phyloP scores from a whole-genome alignment of 202 grass and related monocot species.

The Zoysia matrella region DNA sequence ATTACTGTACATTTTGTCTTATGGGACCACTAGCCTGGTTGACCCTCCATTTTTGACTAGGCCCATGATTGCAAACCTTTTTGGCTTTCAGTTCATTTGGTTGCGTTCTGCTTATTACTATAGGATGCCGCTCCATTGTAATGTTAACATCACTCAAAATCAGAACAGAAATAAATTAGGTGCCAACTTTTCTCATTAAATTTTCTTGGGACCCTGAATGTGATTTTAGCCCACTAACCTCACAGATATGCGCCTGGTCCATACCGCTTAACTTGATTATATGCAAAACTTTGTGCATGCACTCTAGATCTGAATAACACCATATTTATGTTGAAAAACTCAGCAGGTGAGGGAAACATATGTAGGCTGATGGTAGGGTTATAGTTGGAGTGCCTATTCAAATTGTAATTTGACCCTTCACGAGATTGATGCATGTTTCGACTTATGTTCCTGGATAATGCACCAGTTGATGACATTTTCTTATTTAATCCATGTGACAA shows the following conservation, averaged over 20 bases:
- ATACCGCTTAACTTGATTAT: not conserved
- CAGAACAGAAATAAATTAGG: not conserved
- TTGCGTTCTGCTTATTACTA: not conserved
- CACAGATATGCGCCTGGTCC: not conserved
- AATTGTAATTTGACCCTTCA: not conserved
- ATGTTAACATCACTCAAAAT: not conserved
- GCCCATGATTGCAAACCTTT: not conserved
- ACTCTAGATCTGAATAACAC: constrained; percentile 2
- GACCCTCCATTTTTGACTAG: not conserved
- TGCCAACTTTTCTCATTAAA: not conserved
- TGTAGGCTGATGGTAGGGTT: not conserved
- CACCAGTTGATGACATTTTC: not conserved
- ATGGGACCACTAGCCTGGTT: constrained; percentile 15
- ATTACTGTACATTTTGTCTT: not conserved
- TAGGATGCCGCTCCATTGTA: not conserved
- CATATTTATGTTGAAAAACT: not conserved
- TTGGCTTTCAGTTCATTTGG: not conserved
- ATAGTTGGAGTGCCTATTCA: constrained; percentile 3
- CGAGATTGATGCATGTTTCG: not conserved
- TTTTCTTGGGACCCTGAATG: not conserved
- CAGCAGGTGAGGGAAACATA: too few species aligned
- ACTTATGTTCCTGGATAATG: not conserved
- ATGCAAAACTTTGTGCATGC: not conserved
- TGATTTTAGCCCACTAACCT: not conserved
- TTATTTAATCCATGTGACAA: constrained; percentile 16